phyloP scores from a whole-genome alignment of 306 rosid species.

The Pachyrhizus erosus region DNA sequence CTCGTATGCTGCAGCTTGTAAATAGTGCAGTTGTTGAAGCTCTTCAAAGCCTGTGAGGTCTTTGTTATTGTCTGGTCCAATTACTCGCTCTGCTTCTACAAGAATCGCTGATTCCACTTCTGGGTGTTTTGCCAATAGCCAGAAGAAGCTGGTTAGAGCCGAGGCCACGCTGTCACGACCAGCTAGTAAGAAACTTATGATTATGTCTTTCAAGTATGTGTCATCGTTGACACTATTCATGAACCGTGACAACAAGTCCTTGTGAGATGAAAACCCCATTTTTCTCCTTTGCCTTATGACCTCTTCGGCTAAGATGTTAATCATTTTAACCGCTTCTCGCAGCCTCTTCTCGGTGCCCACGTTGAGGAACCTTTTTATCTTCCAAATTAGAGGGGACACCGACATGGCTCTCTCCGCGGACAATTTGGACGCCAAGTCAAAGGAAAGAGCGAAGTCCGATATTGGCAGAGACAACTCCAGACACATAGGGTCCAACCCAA shows the following conservation, averaged over 20 bases:
- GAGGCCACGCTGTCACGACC: conserved; percentile 91
- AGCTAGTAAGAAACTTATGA: conserved; percentile 78
- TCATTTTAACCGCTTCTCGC: conserved; percentile 47
- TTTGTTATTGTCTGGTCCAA: conserved; percentile 40
- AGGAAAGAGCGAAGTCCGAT: conserved; percentile 68
- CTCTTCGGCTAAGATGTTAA: conserved; percentile 65
- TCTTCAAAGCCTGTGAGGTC: conserved; percentile 51
- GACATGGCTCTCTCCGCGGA: conserved; percentile 88
- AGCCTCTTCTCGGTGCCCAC: conserved; percentile 70
- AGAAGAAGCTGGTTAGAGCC: conserved; percentile 79
- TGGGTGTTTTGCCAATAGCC: conserved; percentile 65
- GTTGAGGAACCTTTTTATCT: conserved; percentile 65
- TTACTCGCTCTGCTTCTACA: conserved; percentile 61
- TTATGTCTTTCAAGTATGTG: conserved; percentile 66
- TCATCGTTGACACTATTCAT: conserved; percentile 72
- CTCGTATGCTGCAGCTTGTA: conserved; percentile 68
- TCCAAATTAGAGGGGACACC: conserved; percentile 73
- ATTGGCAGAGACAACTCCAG: conserved; percentile 65
- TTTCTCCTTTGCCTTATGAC: conserved; percentile 65
- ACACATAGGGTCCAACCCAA: conserved; percentile 80
- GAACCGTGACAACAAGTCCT: conserved; percentile 77
- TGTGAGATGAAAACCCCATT: conserved; percentile 48
- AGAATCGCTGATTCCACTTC: conserved; percentile 48
- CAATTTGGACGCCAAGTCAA: conserved; percentile 72
- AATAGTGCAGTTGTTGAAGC: conserved; percentile 59